Percentiles rank a stretch among this genome's conserved stretches.
phyloP scores from a whole-genome alignment of 345 rosid genomes.

The Kandelia obovata region DNA sequence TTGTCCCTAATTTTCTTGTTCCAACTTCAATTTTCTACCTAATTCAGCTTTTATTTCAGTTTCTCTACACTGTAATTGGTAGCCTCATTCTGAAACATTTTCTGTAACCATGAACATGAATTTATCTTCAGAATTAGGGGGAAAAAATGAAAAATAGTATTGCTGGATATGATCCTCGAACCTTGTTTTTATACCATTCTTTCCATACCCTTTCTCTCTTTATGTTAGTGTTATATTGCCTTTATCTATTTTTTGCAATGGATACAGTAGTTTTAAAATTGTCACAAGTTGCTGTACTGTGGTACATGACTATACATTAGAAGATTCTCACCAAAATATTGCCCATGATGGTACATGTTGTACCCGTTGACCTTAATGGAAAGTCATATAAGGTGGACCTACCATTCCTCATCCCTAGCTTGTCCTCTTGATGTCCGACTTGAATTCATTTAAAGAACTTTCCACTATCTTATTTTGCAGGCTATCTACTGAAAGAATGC shows the following conservation, averaged over 20 bases:
- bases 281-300: neutral
- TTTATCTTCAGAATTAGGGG: neutral
- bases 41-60: no score
- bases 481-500: neutral
- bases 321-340: neutral
- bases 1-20: no score
- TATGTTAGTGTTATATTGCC: neutral
- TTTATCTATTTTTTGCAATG: neutral
- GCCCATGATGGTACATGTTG: neutral
- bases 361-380: conserved; percentile 1
- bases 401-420: neutral
- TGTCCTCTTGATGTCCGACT: neutral
- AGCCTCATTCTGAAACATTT: conserved; percentile 7
- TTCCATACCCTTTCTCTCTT: neutral
- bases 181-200: neutral
- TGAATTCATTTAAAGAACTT: neutral
- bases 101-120: neutral
- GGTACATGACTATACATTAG: conserved; percentile 9
- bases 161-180: neutral
- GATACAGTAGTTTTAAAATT: neutral
- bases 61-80: neutral
- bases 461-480: neutral
- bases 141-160: neutral
- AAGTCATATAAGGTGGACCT: neutral
- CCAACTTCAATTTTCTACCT: no score